Evolutionary conservation across 2,329 filamentous ascomycete genomes (phyloP), one percentile per base, ranked within the genome.

Genomic region (Calonectria leucothoes): DNA sequence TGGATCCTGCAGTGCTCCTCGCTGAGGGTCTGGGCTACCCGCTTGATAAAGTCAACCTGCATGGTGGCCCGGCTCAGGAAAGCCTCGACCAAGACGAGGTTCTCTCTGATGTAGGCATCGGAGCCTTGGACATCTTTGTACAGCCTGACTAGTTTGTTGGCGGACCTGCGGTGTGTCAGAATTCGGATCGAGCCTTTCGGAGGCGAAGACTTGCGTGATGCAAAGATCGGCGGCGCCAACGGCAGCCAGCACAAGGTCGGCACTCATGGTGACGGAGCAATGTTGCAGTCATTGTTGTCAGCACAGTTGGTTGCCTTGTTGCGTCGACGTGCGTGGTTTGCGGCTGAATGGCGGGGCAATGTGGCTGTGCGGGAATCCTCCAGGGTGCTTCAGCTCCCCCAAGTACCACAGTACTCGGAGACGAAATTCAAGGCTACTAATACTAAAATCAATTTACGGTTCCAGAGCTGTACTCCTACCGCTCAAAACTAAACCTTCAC

Each of bases 1-100:
- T 74, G 69, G 14, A 68, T 71, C 35, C 66, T 48, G 57, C 55
- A 66, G 11, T 68, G 73, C 12, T 73, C 70, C 20, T 67, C 55
- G 5, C 37, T 45, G 25, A 74, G 63, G 2, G 29, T 70, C 11
- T 37, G 25, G 3, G 65, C 39, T 6, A 75, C 49, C 14, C 42
- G 64, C 25, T 59, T 71, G 12, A 74, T 37, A 37, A 75, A 69
- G 11, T 66, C 69, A 11, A 69, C 27, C 66, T 74, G 71, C 15
- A 69, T 51, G 20, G 57, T 61, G 10, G 52, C 66, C 7, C 64
- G 68, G 23, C 49, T 71, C 42, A 63, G 61, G 11, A 63, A 42
- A 7, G 37, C 42, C 25, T 74, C 73, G 20, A 74, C 49, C 3
- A 69, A 17, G 8, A 71, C 57, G 25, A 66, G 14, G 4, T 61